Evolutionary conservation across 2,329 filamentous ascomycete genomes (phyloP).

Genomic region (Sarocladiaceae sp.): DNA sequence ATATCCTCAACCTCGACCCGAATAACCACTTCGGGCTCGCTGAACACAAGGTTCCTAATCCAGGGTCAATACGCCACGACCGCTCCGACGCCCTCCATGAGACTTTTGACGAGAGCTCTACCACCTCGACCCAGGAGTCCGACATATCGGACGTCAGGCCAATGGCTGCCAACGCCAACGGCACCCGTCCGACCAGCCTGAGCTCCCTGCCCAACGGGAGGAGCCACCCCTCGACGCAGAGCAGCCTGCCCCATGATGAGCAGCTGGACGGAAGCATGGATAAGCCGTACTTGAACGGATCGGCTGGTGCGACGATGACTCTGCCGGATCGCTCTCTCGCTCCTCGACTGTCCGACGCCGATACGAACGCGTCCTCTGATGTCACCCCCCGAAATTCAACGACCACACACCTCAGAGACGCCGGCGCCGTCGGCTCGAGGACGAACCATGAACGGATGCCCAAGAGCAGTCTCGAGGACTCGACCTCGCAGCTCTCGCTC

Average conservation of each 20-base stretch:
- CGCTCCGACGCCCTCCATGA: conserved; percentile 44
- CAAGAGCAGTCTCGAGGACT: conserved; percentile 11
- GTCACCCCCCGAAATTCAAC: conserved; percentile 12
- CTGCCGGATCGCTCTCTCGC: conserved; percentile 25
- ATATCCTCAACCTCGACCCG: conserved; percentile 41
- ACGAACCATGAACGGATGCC: conserved; percentile 6
- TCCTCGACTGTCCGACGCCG: conserved; percentile 4
- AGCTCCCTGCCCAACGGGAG: conserved; percentile 55
- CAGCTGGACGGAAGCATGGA: conserved; percentile 22
- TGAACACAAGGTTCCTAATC: conserved; percentile 30
- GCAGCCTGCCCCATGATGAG: conserved; percentile 15
- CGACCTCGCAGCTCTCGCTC: conserved; percentile 1
- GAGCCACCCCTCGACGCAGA: conserved; percentile 25
- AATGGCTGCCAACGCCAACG: conserved; percentile 36
- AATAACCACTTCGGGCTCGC: conserved; percentile 32
- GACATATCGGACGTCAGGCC: conserved; percentile 42
- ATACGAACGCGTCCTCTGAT: conserved; percentile 7
- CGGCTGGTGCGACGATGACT: conserved; percentile 14
- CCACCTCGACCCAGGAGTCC: conserved; percentile 49
- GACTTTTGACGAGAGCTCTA: conserved; percentile 51
- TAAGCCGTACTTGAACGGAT: conserved; percentile 22
- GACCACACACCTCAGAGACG: conserved; percentile 1
- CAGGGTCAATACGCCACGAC: conserved; percentile 33
- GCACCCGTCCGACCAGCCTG: conserved; percentile 48
- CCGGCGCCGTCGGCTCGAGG: not conserved